Evolutionary conservation across 2,329 filamentous ascomycete genomes (phyloP).

Genomic region (Aspergillaceae sp.): DNA sequence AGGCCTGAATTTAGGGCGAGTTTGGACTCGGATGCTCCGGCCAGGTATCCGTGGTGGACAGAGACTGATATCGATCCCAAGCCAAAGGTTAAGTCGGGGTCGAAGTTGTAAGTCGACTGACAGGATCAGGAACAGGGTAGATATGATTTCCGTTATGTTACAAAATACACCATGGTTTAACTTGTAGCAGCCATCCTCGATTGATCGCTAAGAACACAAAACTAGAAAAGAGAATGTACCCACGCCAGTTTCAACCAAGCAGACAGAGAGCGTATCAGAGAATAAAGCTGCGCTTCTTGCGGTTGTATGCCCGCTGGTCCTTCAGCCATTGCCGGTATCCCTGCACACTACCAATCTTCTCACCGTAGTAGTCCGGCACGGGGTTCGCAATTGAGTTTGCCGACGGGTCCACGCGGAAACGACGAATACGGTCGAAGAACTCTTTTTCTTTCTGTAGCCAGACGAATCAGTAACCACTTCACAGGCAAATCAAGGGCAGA

Average conservation of each 20-base stretch:
- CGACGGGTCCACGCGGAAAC: constrained; percentile 82
- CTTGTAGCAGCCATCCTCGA: no score
- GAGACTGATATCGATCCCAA: constrained; percentile 39
- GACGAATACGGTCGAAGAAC: constrained; percentile 87
- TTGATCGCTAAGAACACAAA: neutral
- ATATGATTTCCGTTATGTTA: constrained; percentile 1
- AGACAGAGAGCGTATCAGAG: constrained; percentile 9
- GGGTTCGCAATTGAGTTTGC: constrained; percentile 86
- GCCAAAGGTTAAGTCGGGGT: constrained; percentile 16
- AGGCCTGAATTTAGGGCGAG: constrained; percentile 53
- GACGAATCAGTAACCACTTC: constrained; percentile 3
- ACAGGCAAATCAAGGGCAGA: neutral
- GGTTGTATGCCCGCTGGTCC: constrained; percentile 94
- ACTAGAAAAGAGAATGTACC: neutral
- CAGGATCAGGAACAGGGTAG: no score
- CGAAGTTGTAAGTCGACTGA: constrained; percentile 5
- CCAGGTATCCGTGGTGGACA: constrained; percentile 61
- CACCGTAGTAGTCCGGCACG: constrained; percentile 94
- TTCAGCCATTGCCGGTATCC: constrained; percentile 95
- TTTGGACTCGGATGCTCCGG: constrained; percentile 52
- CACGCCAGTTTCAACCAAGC: neutral
- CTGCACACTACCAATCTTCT: constrained; percentile 89
- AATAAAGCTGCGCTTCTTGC: constrained; percentile 56
- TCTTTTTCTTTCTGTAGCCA: constrained; percentile 70
- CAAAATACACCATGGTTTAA: neutral